These are phyloP conservation scores for Mycena sp. DNA, from an alignment of 1,284 basidiomycete species.

Conservation along the genomic window DNA sequence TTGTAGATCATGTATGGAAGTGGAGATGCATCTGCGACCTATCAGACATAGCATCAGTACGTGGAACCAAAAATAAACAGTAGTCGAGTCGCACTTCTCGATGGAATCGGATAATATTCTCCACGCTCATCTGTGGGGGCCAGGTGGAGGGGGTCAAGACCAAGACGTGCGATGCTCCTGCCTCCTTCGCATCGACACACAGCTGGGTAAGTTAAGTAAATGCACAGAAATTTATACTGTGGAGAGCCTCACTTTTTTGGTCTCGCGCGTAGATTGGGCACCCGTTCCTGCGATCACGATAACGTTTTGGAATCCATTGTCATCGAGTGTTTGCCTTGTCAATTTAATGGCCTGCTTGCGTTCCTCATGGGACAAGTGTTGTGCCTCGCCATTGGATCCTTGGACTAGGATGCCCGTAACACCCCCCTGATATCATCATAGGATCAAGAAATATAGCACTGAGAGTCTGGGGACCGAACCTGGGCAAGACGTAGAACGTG, in stretches of 20 bases:
- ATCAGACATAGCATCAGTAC: not conserved
- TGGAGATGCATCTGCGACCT: conserved; percentile 85
- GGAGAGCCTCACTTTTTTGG: conserved; percentile 52
- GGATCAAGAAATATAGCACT: not conserved
- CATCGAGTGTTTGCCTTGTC: conserved; percentile 79
- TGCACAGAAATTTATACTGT: no score
- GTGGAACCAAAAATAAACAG: not conserved
- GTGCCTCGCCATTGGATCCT: conserved; percentile 82
- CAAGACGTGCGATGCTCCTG: conserved; percentile 82
- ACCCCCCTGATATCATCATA: conserved; percentile 57
- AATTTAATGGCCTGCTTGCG: conserved; percentile 40
- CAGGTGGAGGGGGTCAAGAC: conserved; percentile 80
- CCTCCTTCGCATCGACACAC: conserved; percentile 79
- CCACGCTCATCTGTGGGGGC: conserved; percentile 69
- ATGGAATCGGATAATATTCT: conserved; percentile 72
- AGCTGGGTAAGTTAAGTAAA: conserved; percentile 56
- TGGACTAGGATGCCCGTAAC: conserved; percentile 81
- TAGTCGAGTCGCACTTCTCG: conserved; percentile 53
- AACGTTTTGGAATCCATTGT: conserved; percentile 72
- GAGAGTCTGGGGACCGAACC: conserved; percentile 42
- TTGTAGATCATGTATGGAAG: conserved; percentile 93
- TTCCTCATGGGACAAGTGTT: conserved; percentile 78
- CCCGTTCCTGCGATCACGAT: conserved; percentile 90
- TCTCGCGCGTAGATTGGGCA: conserved; percentile 83
- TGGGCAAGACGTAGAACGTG: conserved; percentile 76